Evolutionary conservation across 164 flowering plant genomes (phyloP), one percentile per base, ranked within the genome.

Genomic region (Vitis cinerea): DNA sequence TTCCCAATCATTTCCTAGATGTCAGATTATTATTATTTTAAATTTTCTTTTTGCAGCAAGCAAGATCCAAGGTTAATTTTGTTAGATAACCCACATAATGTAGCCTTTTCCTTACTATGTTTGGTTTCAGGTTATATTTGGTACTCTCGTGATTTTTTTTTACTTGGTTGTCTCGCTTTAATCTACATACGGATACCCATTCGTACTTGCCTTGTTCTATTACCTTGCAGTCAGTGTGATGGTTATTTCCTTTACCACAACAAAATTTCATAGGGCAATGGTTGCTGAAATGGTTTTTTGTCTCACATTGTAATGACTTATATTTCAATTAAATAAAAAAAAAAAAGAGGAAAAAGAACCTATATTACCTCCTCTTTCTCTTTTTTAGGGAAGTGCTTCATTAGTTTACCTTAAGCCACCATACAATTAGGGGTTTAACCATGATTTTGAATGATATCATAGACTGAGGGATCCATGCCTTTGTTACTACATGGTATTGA

Each of bases 61-160:
- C 13, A 27, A 30, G 65, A 60, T 57, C 59, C 71, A 55, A 55
- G 37, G 59, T 27, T 79, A 74, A 59, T 73, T 80, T 80, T 78
- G 74, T 54, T 70, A 66, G 72, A 48, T 16, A 19, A 47, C 19
- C 44, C 44, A 37, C 7, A 6, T 37, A 37, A 10, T 66, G 64
- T 73, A 30, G 64, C 31, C 61, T 63, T 29, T 27, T 60, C 61
- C 7, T 16, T 19, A 12, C 30, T 11, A 5, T 52, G 12, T 68
- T 55, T 62, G 31, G 59, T 27, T 30, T 23, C 56, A 37, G 64
- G 55, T 51, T 73, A n/a, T 64, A 17, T 66, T 50, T 56, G 12
- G 27, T 15, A 11, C 11, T 58, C 50, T 64, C 58, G 58, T 44
- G 9, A 9, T 61, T 52, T 23, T 23, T 23, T 23, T 1, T 23